Evolutionary conservation across 345 rosid genomes (phyloP), one percentile per base, ranked within the genome.

Genomic region (Eucalyptus pauciflora): DNA sequence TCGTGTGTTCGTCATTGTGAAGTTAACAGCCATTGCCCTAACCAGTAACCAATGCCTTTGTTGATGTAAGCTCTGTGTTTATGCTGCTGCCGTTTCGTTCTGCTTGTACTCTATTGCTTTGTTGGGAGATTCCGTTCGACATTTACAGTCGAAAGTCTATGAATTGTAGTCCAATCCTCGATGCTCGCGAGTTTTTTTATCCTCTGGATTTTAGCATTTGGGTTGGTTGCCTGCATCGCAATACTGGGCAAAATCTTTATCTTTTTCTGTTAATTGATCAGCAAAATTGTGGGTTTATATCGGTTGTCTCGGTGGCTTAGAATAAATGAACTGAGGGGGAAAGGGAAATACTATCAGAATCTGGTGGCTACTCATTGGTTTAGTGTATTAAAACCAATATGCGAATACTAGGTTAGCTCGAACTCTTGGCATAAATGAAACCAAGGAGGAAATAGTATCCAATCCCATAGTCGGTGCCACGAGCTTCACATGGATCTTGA

Each of bases 101-200:
- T 20, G 6, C 80, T 69, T 69, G 83, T 76, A 41, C 8, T 5
- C 25, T 10, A 5, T 18, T 5, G 48, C 48, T 37, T 37, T 76
- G 83, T 76, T 41, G 83, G 48, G 83, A 37, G 15, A 37, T 20
- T 18, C 15, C 8, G 4, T 20, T 37, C 27, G 9, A 37, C 48
- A 37, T 76, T 76, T 20, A 20, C 83, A 71, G 83, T 3, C 27
- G 3, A 71, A 71, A 10, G 5, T 41, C 48, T 76, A 37, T 37
- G 14, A 18, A 10, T 37, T 37, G 2, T 76, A 20, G 46, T 10
- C 46, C 83, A 41, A 76, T 37, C 22, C 27, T 37, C 8, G 83
- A 76, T 0, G 46, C 2, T 6, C 0, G 3, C 3, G 15, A 41
- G 46, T 20, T 37, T 11, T 17, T 20, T 7, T 20, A 52, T 37